These are phyloP conservation scores for Dendrothele bispora DNA, from an alignment of 768 basidiomycete genomes.

Conservation along the genomic window DNA sequence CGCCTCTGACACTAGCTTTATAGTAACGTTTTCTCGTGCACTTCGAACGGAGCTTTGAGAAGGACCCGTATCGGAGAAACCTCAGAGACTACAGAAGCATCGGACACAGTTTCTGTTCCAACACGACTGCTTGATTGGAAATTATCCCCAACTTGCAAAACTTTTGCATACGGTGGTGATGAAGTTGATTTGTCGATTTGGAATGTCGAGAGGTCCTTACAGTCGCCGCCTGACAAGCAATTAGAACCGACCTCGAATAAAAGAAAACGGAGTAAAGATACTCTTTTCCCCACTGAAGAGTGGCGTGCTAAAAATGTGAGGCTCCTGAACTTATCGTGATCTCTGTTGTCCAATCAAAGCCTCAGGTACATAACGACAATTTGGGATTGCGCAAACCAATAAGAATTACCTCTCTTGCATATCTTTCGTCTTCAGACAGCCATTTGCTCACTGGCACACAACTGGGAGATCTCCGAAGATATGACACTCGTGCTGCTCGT, in stretches of 20 bases:
- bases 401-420: slow-evolving; percentile 68
- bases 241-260: slow-evolving; percentile 36
- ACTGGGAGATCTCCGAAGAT: slow-evolving; percentile 70
- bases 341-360: not conserved
- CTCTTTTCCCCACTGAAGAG: slow-evolving; percentile 67
- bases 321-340: not conserved
- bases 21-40: slow-evolving; percentile 67
- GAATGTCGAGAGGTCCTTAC: slow-evolving; percentile 63
- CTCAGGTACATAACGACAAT: slow-evolving; percentile 68
- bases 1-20: not conserved
- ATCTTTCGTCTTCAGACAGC: slow-evolving; percentile 43
- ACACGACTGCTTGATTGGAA: slow-evolving; percentile 71
- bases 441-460: slow-evolving; percentile 73
- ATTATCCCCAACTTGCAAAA: slow-evolving; percentile 46
- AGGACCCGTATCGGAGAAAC: slow-evolving; percentile 34
- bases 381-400: slow-evolving; percentile 78
- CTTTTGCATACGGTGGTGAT: slow-evolving; percentile 82
- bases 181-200: slow-evolving; percentile 86
- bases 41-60: slow-evolving; percentile 73
- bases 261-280: slow-evolving; percentile 55
- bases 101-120: slow-evolving; percentile 51
- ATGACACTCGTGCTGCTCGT: slow-evolving; percentile 71
- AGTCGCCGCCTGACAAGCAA: slow-evolving; percentile 20
- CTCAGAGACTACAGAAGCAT: slow-evolving; percentile 12
- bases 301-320: slow-evolving; percentile 85